These are phyloP conservation scores for Omphalea diandra DNA, from an alignment of 441 rosid genomes.

Conservation along the genomic window DNA sequence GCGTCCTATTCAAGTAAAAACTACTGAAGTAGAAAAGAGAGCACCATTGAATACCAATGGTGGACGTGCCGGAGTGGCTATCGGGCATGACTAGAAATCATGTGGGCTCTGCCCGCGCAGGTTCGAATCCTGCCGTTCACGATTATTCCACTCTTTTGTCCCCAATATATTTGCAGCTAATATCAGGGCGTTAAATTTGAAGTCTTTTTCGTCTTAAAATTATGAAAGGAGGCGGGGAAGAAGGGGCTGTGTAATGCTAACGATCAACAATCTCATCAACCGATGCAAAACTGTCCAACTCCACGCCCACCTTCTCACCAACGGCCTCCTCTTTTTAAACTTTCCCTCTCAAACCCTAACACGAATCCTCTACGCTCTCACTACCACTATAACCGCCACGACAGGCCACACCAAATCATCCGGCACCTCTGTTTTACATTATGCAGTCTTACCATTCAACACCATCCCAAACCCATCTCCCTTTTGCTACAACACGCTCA, in stretches of 20 bases:
- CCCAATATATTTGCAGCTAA: too few relatives aligned
- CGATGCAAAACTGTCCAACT: constrained; percentile 47
- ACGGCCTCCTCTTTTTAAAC: constrained; percentile 28
- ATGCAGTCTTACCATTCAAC: constrained; percentile 40
- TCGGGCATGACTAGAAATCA: constrained; percentile 95
- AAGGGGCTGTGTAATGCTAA: too few relatives aligned
- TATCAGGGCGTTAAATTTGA: too few relatives aligned
- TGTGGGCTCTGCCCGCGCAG: constrained; percentile 98
- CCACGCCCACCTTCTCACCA: constrained; percentile 48
- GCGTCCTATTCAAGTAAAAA: too few relatives aligned
- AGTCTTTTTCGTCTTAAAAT: too few relatives aligned
- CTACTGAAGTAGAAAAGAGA: too few relatives aligned
- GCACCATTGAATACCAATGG: too few relatives aligned
- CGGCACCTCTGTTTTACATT: constrained; percentile 25
- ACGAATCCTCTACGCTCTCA: constrained; percentile 34
- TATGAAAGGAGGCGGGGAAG: too few relatives aligned
- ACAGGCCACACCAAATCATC: constrained; percentile 18
- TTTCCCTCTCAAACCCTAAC: constrained; percentile 25
- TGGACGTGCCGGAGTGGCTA: constrained; percentile 74
- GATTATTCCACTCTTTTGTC: too few relatives aligned
- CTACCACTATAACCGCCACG: too few relatives aligned
- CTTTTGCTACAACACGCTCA: constrained; percentile 50
- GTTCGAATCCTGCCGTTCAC: constrained; percentile 97
- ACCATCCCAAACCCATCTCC: constrained; percentile 46
- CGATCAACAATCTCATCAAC: constrained; percentile 25